Evolutionary conservation across 23 red algal species (phyloP).

Genomic region (Gracilaria domingensis): DNA sequence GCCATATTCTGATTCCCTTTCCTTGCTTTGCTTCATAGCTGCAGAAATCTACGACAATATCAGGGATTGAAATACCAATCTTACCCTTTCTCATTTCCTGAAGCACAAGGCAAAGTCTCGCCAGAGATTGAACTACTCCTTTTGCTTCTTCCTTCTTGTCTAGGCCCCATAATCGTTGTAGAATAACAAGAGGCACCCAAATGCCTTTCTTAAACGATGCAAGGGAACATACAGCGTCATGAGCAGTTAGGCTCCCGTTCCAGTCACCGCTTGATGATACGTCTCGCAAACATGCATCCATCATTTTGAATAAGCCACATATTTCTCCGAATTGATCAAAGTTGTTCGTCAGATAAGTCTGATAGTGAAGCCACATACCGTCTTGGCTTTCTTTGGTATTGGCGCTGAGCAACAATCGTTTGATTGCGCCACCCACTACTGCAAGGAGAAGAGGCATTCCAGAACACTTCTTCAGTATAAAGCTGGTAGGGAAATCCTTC

Average conservation of each 20-base stretch:
- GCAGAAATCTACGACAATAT: slow-evolving; percentile 53
- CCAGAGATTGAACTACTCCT: slow-evolving; percentile 13
- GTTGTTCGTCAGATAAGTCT: slow-evolving; percentile 49
- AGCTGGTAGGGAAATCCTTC: neutral
- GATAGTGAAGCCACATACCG: slow-evolving; percentile 49
- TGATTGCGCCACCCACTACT: slow-evolving; percentile 60
- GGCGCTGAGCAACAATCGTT: slow-evolving; percentile 28
- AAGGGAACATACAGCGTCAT: slow-evolving; percentile 38
- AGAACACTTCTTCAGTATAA: slow-evolving; percentile 40
- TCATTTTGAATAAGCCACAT: slow-evolving; percentile 43
- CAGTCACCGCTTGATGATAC: slow-evolving; percentile 4
- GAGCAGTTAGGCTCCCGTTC: slow-evolving; percentile 15
- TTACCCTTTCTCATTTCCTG: neutral
- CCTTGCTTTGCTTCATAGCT: slow-evolving; percentile 15
- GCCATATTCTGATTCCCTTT: slow-evolving; percentile 29
- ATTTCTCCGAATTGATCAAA: slow-evolving; percentile 72
- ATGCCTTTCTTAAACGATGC: slow-evolving; percentile 17
- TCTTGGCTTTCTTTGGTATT: neutral
- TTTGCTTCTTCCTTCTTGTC: slow-evolving; percentile 25
- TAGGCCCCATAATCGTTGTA: slow-evolving; percentile 52
- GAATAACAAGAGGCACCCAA: slow-evolving; percentile 11
- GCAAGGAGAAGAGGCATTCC: slow-evolving; percentile 58
- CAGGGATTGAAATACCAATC: slow-evolving; percentile 35
- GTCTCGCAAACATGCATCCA: slow-evolving; percentile 27
- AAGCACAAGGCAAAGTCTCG: slow-evolving; percentile 33